phyloP scores from a whole-genome alignment of 2,329 filamentous ascomycete species.

The Clonostachys rosea region DNA sequence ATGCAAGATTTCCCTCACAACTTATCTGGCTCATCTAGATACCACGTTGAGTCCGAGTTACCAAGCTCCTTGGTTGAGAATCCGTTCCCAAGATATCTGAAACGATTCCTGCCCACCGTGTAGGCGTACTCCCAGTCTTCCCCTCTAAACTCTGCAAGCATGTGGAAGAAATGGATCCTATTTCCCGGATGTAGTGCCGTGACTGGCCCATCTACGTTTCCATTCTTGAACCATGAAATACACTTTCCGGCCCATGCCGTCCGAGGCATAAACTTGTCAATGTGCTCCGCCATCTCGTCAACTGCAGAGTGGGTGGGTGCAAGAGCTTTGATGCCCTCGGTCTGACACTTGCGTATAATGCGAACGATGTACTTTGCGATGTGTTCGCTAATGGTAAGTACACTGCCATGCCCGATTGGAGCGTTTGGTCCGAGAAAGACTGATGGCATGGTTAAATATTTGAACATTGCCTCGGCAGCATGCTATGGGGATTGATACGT shows the following conservation, averaged over 20 bases:
- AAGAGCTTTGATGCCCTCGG: slow-evolving; percentile 41
- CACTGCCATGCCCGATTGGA: slow-evolving; percentile 43
- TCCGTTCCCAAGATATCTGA: slow-evolving; percentile 45
- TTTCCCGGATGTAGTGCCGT: slow-evolving; percentile 46
- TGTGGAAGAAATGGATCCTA: slow-evolving; percentile 46
- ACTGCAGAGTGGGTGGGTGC: slow-evolving; percentile 38
- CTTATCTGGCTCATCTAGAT: slow-evolving; percentile 17
- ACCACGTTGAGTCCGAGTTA: slow-evolving; percentile 33
- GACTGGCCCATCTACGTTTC: slow-evolving; percentile 34
- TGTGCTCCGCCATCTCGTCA: slow-evolving; percentile 45
- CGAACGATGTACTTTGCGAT: slow-evolving; percentile 46
- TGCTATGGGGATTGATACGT: neutral
- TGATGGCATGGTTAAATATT: slow-evolving; percentile 7
- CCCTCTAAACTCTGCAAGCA: slow-evolving; percentile 43
- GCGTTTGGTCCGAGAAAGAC: slow-evolving; percentile 47
- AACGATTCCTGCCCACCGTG: slow-evolving; percentile 3
- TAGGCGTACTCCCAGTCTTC: slow-evolving; percentile 40
- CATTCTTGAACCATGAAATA: slow-evolving; percentile 47
- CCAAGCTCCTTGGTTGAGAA: slow-evolving; percentile 41
- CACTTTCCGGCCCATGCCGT: slow-evolving; percentile 44
- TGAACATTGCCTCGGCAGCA: too few relatives aligned
- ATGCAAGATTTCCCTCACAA: too few relatives aligned
- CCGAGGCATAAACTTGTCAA: slow-evolving; percentile 45
- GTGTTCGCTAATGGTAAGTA: slow-evolving; percentile 46
- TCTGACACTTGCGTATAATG: slow-evolving; percentile 43